Conservation (phyloP, 1,284 basidiomycete genomes). For the Coniophora puteana region DNA sequence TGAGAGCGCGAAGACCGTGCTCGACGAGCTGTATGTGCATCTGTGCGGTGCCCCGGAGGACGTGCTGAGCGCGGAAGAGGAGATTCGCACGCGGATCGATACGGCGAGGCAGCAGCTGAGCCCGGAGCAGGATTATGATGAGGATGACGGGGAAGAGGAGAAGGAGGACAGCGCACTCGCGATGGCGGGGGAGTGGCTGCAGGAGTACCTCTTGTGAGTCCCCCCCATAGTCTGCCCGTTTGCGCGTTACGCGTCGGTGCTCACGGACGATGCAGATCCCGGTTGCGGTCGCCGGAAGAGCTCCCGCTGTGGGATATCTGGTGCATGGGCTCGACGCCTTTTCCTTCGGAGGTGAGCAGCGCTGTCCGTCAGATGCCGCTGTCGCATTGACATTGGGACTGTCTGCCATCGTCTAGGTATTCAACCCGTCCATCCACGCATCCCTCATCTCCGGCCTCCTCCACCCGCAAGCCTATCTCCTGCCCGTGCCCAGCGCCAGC, state of each 20-base stretch:
- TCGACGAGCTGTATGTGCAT: too few relatives aligned
- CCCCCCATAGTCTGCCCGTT: neutral
- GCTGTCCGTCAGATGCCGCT: conserved; percentile 1
- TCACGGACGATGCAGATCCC: conserved; percentile 29
- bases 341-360: conserved; percentile 55
- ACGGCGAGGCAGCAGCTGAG: conserved; percentile 21
- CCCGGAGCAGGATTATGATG: too few relatives aligned
- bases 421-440: conserved; percentile 65
- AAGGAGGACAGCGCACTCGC: conserved; percentile 14
- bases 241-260: conserved; percentile 1
- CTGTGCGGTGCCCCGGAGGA: conserved; percentile 10
- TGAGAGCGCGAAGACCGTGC: too few relatives aligned
- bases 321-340: conserved; percentile 61
- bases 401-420: conserved; percentile 36
- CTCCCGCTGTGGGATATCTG: conserved; percentile 62
- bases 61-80: conserved; percentile 30
- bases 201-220: conserved; percentile 47
- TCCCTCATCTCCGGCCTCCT: conserved; percentile 57
- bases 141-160: conserved; percentile 14
- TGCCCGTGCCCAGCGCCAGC: conserved; percentile 7
- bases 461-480: conserved; percentile 49
- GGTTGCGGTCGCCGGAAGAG: conserved; percentile 44
- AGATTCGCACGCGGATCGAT: conserved; percentile 33
- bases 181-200: conserved; percentile 49
- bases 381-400: conserved; percentile 2